phyloP scores from a whole-genome alignment of 106 monocot species.

The Dendrobium catenatum region DNA sequence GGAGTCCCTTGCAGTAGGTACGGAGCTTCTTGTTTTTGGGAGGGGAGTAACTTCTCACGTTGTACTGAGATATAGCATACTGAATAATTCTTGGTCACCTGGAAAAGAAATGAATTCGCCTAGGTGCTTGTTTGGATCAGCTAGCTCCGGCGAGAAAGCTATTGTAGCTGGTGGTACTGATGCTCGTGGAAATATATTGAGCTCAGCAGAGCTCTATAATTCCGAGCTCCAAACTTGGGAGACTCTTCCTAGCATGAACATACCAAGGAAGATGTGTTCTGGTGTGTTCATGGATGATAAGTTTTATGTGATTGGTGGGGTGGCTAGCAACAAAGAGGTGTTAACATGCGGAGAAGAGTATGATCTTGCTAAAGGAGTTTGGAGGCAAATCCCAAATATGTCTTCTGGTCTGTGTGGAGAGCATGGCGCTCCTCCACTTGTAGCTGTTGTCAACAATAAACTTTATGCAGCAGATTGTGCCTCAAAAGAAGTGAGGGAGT shows the following conservation, averaged over 20 bases:
- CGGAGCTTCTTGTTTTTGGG: conserved; percentile 78
- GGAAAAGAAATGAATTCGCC: conserved; percentile 57
- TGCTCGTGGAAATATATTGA: conserved; percentile 32
- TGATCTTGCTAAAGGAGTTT: conserved; percentile 36
- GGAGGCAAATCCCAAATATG: conserved; percentile 66
- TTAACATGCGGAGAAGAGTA: conserved; percentile 81
- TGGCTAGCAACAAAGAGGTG: conserved; percentile 25
- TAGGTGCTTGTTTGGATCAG: conserved; percentile 77
- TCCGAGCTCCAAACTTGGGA: conserved; percentile 56
- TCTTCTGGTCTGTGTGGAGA: conserved; percentile 47
- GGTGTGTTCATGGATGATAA: conserved; percentile 81
- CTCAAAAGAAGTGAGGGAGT: conserved; percentile 55
- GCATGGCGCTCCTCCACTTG: conserved; percentile 61
- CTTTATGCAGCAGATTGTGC: conserved; percentile 65
- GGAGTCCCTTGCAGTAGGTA: conserved; percentile 85
- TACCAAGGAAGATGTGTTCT: conserved; percentile 72
- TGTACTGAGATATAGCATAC: conserved; percentile 58
- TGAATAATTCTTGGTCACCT: conserved; percentile 50
- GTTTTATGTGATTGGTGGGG: conserved; percentile 83
- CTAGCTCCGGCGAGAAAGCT: conserved; percentile 61
- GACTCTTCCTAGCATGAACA: conserved; percentile 59
- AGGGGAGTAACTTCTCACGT: conserved; percentile 45
- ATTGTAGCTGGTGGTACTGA: conserved; percentile 69
- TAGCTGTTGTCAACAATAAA: conserved; percentile 77
- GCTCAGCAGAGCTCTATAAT: conserved; percentile 71